Evolutionary conservation across 1,139 yeast species (phyloP).

Genomic region (Yarrowia galli): DNA sequence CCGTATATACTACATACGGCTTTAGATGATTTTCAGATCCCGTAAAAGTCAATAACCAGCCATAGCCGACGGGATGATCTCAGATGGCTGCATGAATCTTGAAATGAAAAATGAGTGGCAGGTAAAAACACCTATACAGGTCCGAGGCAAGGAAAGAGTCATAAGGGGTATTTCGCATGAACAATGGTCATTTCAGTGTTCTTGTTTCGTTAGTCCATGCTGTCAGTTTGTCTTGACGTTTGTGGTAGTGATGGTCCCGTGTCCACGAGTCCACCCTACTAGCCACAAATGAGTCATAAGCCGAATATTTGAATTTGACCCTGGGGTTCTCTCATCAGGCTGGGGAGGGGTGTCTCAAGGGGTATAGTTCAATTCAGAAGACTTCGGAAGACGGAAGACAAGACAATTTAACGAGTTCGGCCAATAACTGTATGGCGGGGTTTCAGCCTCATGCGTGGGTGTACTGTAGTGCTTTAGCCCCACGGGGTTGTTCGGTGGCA

Average conservation of each 20-base stretch:
- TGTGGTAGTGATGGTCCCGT: not conserved
- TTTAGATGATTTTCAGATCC: not conserved
- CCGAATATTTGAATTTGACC: not conserved
- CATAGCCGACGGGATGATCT: not conserved
- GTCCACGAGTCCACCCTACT: no score
- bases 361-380: not conserved
- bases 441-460: constrained; percentile 5
- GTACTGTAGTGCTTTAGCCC: not conserved
- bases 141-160: not conserved
- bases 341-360: no score
- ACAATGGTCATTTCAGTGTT: not conserved
- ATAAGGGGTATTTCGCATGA: not conserved
- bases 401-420: not conserved
- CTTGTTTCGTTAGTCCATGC: not conserved
- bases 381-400: not conserved
- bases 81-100: not conserved
- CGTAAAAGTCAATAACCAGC: not conserved
- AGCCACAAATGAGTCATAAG: constrained; percentile 1
- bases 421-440: not conserved
- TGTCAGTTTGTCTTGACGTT: not conserved
- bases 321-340: no score
- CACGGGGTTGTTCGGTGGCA: not conserved
- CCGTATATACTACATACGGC: no score
- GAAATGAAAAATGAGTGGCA: not conserved
- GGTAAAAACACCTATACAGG: no score